phyloP scores from a whole-genome alignment of 495 filamentous ascomycete species.

The Friedmanniomyces endolithicus region DNA sequence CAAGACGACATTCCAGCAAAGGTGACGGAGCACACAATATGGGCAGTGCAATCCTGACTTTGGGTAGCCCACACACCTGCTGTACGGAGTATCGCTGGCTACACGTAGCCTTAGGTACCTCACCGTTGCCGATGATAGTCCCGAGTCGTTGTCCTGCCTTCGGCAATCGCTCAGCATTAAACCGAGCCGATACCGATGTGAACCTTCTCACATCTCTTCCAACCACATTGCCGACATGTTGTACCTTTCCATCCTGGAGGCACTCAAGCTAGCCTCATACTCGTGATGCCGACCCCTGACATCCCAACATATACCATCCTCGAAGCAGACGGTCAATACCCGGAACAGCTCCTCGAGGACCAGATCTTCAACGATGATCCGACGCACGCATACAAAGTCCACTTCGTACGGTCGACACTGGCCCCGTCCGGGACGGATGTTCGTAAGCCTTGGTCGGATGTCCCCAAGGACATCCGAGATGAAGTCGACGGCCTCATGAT shows the following conservation, averaged over 20 bases:
- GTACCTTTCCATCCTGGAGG: too few relatives aligned
- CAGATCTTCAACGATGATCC: slow-evolving; percentile 9
- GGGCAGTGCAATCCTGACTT: too few relatives aligned
- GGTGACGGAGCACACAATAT: too few relatives aligned
- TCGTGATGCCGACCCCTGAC: slow-evolving; percentile 5
- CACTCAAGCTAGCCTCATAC: background rate
- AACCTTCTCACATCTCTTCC: background rate
- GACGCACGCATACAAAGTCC: slow-evolving; percentile 13
- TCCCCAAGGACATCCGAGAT: slow-evolving; percentile 14
- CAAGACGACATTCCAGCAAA: too few relatives aligned
- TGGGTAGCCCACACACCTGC: too few relatives aligned
- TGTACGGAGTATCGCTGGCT: too few relatives aligned
- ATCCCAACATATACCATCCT: slow-evolving; percentile 16
- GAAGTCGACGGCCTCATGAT: slow-evolving; percentile 14
- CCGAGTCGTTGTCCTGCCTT: too few relatives aligned
- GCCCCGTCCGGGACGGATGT: background rate
- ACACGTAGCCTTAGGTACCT: too few relatives aligned
- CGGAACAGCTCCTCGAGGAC: slow-evolving; percentile 9
- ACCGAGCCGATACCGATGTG: background rate
- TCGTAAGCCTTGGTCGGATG: slow-evolving; percentile 9
- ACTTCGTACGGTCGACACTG: slow-evolving; percentile 9
- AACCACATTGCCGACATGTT: background rate
- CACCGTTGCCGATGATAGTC: too few relatives aligned
- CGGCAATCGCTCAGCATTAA: background rate
- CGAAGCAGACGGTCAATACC: slow-evolving; percentile 17